A percentile compares a stretch with the other conserved stretches of the same genome.
phyloP scores from a whole-genome alignment of 305 asterid genomes.

The Fraxinus sp. region DNA sequence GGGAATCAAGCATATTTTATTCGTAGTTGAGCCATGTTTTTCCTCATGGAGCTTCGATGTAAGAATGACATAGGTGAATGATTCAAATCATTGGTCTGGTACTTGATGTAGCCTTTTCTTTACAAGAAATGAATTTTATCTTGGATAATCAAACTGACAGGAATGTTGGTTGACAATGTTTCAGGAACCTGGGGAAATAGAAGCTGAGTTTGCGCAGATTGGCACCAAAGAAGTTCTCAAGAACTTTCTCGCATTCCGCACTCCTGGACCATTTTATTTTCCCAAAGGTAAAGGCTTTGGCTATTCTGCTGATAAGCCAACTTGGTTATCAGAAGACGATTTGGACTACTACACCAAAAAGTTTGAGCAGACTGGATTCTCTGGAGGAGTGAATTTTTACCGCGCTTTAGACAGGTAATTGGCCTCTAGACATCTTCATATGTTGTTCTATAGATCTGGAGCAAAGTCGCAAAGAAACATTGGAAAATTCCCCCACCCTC shows the following conservation, averaged over 20 bases:
- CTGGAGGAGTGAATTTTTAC: constrained; percentile 63
- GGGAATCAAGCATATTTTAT: neutral
- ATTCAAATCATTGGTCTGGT: neutral
- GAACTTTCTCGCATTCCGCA: constrained; percentile 38
- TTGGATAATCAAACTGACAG: neutral
- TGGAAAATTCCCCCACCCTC: neutral
- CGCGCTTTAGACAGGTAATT: constrained; percentile 48
- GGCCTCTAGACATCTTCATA: neutral
- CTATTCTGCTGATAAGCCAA: constrained; percentile 42
- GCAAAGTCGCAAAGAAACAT: neutral
- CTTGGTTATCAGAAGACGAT: constrained; percentile 65
- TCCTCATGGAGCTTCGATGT: neutral
- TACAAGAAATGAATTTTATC: neutral
- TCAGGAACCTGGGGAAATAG: constrained; percentile 67
- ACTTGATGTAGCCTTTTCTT: neutral
- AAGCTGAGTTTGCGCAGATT: constrained; percentile 49
- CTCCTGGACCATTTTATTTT: constrained; percentile 43
- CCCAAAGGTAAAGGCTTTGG: constrained; percentile 54
- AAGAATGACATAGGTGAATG: neutral
- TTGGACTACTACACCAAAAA: constrained; percentile 43
- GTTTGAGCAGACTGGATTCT: constrained; percentile 54
- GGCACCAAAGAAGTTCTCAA: constrained; percentile 50
- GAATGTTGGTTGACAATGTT: constrained; percentile 5
- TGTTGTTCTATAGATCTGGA: neutral
- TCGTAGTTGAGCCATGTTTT: neutral